Conservation (phyloP, 345 rosid genomes). For the Corymbia maculata region DNA sequence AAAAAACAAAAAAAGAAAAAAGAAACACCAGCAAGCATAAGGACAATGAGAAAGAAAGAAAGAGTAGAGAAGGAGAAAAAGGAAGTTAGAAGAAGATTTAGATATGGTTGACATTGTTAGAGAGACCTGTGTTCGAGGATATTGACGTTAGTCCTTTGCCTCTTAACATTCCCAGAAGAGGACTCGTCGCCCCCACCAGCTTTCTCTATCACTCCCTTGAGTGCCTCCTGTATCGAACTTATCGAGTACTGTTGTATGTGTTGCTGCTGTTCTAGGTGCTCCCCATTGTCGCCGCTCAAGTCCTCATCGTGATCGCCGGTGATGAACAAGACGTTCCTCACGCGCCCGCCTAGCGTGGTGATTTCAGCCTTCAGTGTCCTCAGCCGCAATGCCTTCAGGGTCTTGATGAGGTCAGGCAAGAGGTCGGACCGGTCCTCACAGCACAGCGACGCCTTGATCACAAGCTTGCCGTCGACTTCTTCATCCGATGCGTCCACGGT, state of each 20-base stretch:
- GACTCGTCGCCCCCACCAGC: constrained; percentile 49
- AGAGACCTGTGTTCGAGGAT: constrained; percentile 66
- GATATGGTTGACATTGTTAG: constrained; percentile 6
- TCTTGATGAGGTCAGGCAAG: constrained; percentile 75
- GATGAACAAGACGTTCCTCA: constrained; percentile 85
- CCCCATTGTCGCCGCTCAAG: constrained; percentile 5
- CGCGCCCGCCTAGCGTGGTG: constrained; percentile 86
- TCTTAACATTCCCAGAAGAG: constrained; percentile 71
- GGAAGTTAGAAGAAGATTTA: neutral
- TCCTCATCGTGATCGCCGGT: constrained; percentile 66
- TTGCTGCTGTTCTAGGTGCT: constrained; percentile 17
- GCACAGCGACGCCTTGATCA: constrained; percentile 86
- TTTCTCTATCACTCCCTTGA: constrained; percentile 90
- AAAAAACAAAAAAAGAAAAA: neutral
- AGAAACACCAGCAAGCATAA: neutral
- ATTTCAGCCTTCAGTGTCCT: constrained; percentile 89
- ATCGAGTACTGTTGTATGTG: constrained; percentile 29
- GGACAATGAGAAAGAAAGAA: constrained; percentile 1
- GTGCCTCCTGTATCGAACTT: constrained; percentile 82
- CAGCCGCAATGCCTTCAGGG: constrained; percentile 69
- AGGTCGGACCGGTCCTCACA: constrained; percentile 93
- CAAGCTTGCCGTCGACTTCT: constrained; percentile 52
- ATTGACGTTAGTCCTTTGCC: constrained; percentile 62
- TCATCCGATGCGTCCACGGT: constrained; percentile 73
- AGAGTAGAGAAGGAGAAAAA: neutral